Conservation (phyloP, 352 stramenopile genomes). For the Hyaloperonospora brassicae region DNA sequence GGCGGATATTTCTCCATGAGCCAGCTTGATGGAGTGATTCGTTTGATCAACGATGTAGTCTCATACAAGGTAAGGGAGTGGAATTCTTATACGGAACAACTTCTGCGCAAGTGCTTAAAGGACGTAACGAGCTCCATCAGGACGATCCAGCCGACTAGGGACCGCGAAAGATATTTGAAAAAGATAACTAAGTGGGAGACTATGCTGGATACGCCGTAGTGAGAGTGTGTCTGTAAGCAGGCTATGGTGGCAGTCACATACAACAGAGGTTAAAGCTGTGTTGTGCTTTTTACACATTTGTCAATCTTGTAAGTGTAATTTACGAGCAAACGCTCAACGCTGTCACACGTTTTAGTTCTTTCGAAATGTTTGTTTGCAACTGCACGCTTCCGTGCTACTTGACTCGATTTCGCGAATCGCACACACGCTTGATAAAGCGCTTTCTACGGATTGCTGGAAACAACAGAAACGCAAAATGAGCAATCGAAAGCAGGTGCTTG, state of each 20-base stretch:
- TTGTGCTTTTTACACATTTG: neutral
- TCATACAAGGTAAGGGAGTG: slow-evolving; percentile 15
- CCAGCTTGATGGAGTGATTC: slow-evolving; percentile 23
- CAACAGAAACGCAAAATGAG: no score
- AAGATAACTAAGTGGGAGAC: slow-evolving; percentile 11
- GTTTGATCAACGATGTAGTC: slow-evolving; percentile 7
- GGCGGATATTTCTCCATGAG: slow-evolving; percentile 26
- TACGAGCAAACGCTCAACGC: no score
- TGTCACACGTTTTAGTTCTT: no score
- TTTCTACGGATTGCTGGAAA: no score
- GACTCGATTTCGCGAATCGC: no score
- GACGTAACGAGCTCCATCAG: slow-evolving; percentile 17
- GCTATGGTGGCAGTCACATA: neutral
- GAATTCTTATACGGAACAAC: slow-evolving; percentile 9
- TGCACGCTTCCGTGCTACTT: no score
- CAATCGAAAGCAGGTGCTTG: no score
- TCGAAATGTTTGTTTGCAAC: no score
- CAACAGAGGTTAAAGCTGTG: neutral
- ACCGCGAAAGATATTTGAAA: slow-evolving; percentile 18
- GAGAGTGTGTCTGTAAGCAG: slow-evolving; percentile 1
- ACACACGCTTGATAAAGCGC: no score
- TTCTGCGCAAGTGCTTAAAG: slow-evolving; percentile 7
- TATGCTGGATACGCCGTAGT: neutral
- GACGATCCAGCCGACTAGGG: slow-evolving; percentile 12
- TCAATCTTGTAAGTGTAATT: no score